phyloP scores from a whole-genome alignment of 306 rosid species.

The Sesbania bispinosa region DNA sequence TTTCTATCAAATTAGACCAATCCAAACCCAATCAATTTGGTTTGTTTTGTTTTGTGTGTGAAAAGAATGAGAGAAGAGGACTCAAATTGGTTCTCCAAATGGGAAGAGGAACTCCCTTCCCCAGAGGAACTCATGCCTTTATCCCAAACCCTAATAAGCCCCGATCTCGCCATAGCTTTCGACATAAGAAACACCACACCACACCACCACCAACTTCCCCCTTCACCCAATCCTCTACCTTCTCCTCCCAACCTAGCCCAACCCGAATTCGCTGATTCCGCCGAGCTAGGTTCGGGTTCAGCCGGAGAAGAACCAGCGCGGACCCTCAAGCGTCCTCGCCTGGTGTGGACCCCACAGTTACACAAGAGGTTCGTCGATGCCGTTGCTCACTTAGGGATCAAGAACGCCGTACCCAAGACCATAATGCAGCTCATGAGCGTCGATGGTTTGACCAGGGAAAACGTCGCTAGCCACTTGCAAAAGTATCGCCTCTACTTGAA shows the following conservation, averaged over 20 bases:
- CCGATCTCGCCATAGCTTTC: slow-evolving; percentile 91
- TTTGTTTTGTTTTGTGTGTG: too few relatives aligned
- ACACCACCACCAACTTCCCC: slow-evolving; percentile 29
- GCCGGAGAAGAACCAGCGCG: slow-evolving; percentile 87
- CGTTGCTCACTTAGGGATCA: slow-evolving; percentile 89
- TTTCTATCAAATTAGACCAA: too few relatives aligned
- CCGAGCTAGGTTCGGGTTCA: slow-evolving; percentile 76
- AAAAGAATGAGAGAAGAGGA: slow-evolving; percentile 80
- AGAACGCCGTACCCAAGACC: slow-evolving; percentile 96
- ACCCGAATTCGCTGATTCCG: slow-evolving; percentile 81
- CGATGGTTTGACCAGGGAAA: slow-evolving; percentile 91
- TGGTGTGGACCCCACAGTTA: slow-evolving; percentile 97
- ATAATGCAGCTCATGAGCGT: slow-evolving; percentile 99
- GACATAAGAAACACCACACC: slow-evolving; percentile 57
- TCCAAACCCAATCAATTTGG: too few relatives aligned
- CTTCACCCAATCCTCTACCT: slow-evolving; percentile 42
- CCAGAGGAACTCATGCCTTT: slow-evolving; percentile 85
- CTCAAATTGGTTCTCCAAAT: slow-evolving; percentile 80
- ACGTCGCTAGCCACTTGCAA: slow-evolving; percentile 94
- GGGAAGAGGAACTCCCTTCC: slow-evolving; percentile 87
- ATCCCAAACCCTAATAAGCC: slow-evolving; percentile 93
- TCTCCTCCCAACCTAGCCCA: too few relatives aligned
- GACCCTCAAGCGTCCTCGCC: slow-evolving; percentile 88
- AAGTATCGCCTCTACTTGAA: slow-evolving; percentile 92
- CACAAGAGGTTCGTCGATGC: slow-evolving; percentile 95